These are phyloP conservation scores for Cryomyces antarcticus DNA, from an alignment of 495 filamentous ascomycete genomes.

Conservation along the genomic window DNA sequence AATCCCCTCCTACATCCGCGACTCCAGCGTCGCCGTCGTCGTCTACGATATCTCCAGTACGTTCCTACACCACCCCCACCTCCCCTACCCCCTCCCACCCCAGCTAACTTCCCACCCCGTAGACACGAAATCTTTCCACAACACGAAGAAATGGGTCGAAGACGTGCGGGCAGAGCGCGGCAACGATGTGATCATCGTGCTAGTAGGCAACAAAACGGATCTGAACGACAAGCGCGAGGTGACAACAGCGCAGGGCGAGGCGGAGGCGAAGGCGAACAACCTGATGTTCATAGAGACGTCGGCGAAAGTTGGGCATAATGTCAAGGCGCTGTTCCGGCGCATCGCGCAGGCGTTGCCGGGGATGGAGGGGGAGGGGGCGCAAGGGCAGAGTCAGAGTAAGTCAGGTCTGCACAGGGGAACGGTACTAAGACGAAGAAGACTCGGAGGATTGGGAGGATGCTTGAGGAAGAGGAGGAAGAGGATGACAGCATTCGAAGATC, in stretches of 20 bases:
- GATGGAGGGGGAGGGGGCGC: conserved; percentile 55
- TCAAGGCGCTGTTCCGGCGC: conserved; percentile 86
- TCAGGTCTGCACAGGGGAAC: background rate
- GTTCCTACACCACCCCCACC: conserved; percentile 2
- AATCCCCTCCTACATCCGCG: conserved; percentile 95
- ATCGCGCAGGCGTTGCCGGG: conserved; percentile 95
- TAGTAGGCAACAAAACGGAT: conserved; percentile 98
- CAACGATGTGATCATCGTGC: conserved; percentile 94
- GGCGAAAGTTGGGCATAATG: conserved; percentile 94
- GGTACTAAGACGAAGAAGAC: conserved; percentile 37
- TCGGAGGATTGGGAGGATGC: conserved; percentile 18
- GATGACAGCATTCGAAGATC: background rate
- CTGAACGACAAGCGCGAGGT: conserved; percentile 94
- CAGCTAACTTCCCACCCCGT: background rate
- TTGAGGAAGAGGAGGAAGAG: conserved; percentile 2
- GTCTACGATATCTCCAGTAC: conserved; percentile 94
- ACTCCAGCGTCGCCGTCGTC: conserved; percentile 89
- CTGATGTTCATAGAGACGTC: conserved; percentile 98
- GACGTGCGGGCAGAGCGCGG: conserved; percentile 92
- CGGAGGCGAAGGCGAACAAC: conserved; percentile 93
- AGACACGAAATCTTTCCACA: conserved; percentile 86
- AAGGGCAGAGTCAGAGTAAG: conserved; percentile 23
- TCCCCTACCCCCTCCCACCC: background rate
- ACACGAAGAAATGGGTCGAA: conserved; percentile 98
- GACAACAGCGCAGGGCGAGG: conserved; percentile 82